Conservation (phyloP, 495 filamentous ascomycete species). For the Podospora appendiculata region DNA sequence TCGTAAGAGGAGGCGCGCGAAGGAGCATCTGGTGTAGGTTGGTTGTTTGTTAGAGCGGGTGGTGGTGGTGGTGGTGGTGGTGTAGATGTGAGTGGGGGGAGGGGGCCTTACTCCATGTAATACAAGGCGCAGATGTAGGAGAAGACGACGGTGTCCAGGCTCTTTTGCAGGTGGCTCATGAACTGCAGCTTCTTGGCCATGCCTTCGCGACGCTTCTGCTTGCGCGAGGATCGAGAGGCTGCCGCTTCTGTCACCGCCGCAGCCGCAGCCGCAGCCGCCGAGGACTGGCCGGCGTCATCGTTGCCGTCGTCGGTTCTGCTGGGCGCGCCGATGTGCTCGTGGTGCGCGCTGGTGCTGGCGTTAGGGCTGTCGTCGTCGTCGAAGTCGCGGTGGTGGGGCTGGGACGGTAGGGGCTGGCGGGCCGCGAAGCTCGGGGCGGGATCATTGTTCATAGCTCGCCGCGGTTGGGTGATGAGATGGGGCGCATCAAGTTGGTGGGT, state of each 20-base stretch:
- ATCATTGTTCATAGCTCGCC: slow-evolving; percentile 62
- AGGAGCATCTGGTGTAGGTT: slow-evolving; percentile 55
- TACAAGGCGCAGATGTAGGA: slow-evolving; percentile 75
- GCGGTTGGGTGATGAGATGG: slow-evolving; percentile 7
- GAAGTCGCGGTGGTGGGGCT: slow-evolving; percentile 17
- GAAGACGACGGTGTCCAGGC: slow-evolving; percentile 74
- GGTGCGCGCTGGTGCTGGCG: background rate
- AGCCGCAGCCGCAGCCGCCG: background rate
- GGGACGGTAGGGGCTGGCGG: slow-evolving; percentile 25
- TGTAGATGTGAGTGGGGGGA: background rate
- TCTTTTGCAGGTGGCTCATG: slow-evolving; percentile 61
- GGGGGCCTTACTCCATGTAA: slow-evolving; percentile 84
- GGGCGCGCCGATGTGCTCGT: slow-evolving; percentile 4
- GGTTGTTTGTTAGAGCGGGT: background rate
- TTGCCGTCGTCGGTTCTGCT: slow-evolving; percentile 3
- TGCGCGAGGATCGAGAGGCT: slow-evolving; percentile 1
- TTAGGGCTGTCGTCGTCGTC: slow-evolving; percentile 14
- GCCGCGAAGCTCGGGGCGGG: slow-evolving; percentile 47
- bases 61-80: background rate
- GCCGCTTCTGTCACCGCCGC: slow-evolving; percentile 1
- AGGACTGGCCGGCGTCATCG: slow-evolving; percentile 15
- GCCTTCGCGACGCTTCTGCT: slow-evolving; percentile 27
- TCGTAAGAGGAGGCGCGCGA: slow-evolving; percentile 63
- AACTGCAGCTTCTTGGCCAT: slow-evolving; percentile 53
- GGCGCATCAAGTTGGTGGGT: background rate